These are phyloP conservation scores for Edaphochlamys debaryana DNA, from an alignment of 139 green algal species.

Conservation along the genomic window DNA sequence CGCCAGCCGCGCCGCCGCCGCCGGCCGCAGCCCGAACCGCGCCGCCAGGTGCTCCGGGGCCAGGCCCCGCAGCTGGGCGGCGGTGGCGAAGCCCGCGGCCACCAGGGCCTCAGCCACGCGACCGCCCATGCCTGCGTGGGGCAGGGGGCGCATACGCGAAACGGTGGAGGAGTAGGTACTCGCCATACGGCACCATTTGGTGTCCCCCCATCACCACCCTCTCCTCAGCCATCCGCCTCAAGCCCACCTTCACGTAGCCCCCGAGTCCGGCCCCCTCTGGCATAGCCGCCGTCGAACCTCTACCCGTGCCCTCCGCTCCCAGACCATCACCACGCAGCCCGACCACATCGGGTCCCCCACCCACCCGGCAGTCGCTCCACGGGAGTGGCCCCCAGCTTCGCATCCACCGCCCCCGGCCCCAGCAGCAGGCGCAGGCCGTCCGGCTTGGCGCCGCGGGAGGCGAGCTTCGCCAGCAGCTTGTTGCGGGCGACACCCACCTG, in stretches of 20 bases:
- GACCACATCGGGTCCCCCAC: too few species aligned
- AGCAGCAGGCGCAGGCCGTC: slow-evolving; percentile 64
- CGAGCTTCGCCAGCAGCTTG: slow-evolving; percentile 77
- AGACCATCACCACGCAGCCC: too few species aligned
- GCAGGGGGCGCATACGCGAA: too few species aligned
- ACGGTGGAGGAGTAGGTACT: too few species aligned
- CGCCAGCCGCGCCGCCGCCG: neutral
- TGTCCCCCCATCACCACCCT: too few species aligned
- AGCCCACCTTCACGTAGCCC: too few species aligned
- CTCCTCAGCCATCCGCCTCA: too few species aligned
- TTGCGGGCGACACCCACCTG: slow-evolving; percentile 70
- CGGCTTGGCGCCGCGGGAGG: slow-evolving; percentile 71
- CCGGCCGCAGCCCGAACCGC: slow-evolving; percentile 3
- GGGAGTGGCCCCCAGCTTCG: slow-evolving; percentile 44
- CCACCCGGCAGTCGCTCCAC: slow-evolving; percentile 54
- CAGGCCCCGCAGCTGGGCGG: neutral
- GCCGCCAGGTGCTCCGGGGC: neutral
- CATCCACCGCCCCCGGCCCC: slow-evolving; percentile 10
- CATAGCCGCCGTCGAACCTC: too few species aligned
- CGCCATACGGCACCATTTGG: too few species aligned
- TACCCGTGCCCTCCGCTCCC: too few species aligned
- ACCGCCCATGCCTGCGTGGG: slow-evolving; percentile 3
- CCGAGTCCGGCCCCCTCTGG: too few species aligned
- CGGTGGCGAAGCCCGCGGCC: neutral
- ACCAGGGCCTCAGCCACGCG: neutral